Conservation (phyloP, 177 flowering plant species). For the Tripterygium wilfordii region DNA sequence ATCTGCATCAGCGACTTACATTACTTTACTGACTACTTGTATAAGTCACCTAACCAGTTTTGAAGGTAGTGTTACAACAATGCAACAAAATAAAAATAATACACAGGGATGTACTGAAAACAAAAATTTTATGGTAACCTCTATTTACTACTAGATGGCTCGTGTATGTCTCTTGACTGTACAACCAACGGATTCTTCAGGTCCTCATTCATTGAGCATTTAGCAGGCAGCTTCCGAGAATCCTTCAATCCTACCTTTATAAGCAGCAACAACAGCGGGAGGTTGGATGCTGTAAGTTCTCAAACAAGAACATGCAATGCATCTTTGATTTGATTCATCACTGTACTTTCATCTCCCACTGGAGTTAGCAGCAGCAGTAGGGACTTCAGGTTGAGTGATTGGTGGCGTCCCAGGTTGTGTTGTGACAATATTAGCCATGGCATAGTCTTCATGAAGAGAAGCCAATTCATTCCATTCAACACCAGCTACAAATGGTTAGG, state of each 20-base stretch:
- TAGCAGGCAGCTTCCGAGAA: neutral
- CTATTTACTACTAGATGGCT: constrained; percentile 7
- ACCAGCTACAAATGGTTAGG: constrained; percentile 31
- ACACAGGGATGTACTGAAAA: neutral
- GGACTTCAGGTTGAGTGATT: constrained; percentile 20
- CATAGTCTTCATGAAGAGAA: constrained; percentile 29
- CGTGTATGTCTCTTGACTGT: constrained; percentile 8
- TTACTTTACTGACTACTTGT: neutral
- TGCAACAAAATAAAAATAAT: neutral
- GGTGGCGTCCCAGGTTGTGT: constrained; percentile 37
- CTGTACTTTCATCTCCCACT: constrained; percentile 6
- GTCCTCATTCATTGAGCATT: neutral
- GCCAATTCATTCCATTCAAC: constrained; percentile 36
- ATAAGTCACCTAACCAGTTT: too few relatives aligned
- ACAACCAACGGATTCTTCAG: constrained; percentile 3
- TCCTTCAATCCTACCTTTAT: constrained; percentile 5
- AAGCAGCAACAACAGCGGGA: neutral
- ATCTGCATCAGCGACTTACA: too few relatives aligned
- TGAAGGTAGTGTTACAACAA: too few relatives aligned
- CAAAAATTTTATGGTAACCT: neutral
- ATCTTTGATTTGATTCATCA: neutral
- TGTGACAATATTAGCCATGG: constrained; percentile 22
- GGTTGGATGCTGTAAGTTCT: constrained; percentile 1
- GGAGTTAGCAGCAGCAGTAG: constrained; percentile 15
- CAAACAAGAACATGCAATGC: neutral